Conservation (phyloP, 2,329 filamentous ascomycete species). For the Ophiocordyceps camponoti-saundersi region DNA sequence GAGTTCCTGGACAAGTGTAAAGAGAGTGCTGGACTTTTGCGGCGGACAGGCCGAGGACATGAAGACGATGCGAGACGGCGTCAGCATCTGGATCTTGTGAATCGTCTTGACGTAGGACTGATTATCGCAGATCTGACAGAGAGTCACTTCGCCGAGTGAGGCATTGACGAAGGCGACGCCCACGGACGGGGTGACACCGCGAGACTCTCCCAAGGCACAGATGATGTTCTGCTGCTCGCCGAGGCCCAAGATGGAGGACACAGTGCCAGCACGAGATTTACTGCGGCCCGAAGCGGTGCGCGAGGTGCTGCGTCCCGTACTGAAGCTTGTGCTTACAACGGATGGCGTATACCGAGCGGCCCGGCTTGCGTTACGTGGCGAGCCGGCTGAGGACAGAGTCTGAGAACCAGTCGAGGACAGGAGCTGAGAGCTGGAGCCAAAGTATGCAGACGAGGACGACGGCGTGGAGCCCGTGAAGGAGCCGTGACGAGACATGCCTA, state of each 20-base stretch:
- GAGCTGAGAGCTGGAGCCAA: slow-evolving; percentile 4
- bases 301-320: slow-evolving; percentile 6
- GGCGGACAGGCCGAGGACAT: slow-evolving; percentile 50
- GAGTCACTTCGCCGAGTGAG: slow-evolving; percentile 63
- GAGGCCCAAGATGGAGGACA: slow-evolving; percentile 22
- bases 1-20: slow-evolving; percentile 53
- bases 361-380: not conserved
- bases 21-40: slow-evolving; percentile 55
- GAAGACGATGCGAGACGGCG: slow-evolving; percentile 66
- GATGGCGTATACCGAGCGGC: slow-evolving; percentile 4
- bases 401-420: not conserved
- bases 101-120: slow-evolving; percentile 81
- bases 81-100: slow-evolving; percentile 69
- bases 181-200: slow-evolving; percentile 71
- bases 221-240: slow-evolving; percentile 52
- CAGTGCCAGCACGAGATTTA: slow-evolving; percentile 22
- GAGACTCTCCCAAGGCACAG: slow-evolving; percentile 78
- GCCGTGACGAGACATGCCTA: not conserved
- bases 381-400: not conserved
- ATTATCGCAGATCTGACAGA: slow-evolving; percentile 85
- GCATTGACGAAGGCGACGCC: slow-evolving; percentile 80
- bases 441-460: slow-evolving; percentile 9
- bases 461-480: slow-evolving; percentile 1
- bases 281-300: slow-evolving; percentile 23
- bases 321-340: slow-evolving; percentile 4